These are phyloP conservation scores for Plectosphaerella plurivora DNA, from an alignment of 2,329 filamentous ascomycete species.

Conservation along the genomic window DNA sequence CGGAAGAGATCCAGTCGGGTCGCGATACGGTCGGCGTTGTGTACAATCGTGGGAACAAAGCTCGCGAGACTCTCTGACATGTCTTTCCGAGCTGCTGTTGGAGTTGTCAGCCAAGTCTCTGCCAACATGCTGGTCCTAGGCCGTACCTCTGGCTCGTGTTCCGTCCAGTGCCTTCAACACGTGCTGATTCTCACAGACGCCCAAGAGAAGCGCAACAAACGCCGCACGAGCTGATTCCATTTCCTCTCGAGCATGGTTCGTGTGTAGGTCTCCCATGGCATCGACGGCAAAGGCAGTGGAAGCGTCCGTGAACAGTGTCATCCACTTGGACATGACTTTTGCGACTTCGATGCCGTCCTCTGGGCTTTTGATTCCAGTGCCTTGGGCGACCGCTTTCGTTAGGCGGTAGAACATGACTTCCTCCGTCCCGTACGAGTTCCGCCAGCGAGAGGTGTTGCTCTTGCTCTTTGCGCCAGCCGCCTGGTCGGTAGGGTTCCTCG, in stretches of 20 bases:
- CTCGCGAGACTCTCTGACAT: slow-evolving; percentile 45
- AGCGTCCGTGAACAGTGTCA: slow-evolving; percentile 50
- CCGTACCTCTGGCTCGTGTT: slow-evolving; percentile 47
- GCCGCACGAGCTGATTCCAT: slow-evolving; percentile 58
- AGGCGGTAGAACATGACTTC: slow-evolving; percentile 93
- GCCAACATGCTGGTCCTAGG: background rate
- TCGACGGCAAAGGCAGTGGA: slow-evolving; percentile 43
- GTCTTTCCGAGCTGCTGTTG: slow-evolving; percentile 38
- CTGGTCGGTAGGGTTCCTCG: slow-evolving; percentile 1
- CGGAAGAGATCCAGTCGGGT: slow-evolving; percentile 54
- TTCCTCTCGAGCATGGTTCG: slow-evolving; percentile 45
- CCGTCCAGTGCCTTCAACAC: slow-evolving; percentile 51
- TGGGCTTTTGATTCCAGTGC: slow-evolving; percentile 38
- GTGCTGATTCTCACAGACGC: slow-evolving; percentile 54
- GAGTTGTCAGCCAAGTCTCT: background rate
- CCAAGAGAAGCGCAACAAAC: slow-evolving; percentile 58
- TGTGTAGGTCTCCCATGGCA: slow-evolving; percentile 39
- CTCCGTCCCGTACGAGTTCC: slow-evolving; percentile 60
- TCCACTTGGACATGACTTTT: slow-evolving; percentile 51
- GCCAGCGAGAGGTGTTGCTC: slow-evolving; percentile 37
- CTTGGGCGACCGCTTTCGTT: slow-evolving; percentile 73
- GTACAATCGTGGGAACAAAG: slow-evolving; percentile 54
- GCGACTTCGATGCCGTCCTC: slow-evolving; percentile 47
- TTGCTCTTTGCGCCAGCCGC: slow-evolving; percentile 14
- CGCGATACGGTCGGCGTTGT: slow-evolving; percentile 49